These are phyloP conservation scores for Cytospora chrysosperma DNA, from an alignment of 2,329 filamentous ascomycete genomes.

Conservation along the genomic window DNA sequence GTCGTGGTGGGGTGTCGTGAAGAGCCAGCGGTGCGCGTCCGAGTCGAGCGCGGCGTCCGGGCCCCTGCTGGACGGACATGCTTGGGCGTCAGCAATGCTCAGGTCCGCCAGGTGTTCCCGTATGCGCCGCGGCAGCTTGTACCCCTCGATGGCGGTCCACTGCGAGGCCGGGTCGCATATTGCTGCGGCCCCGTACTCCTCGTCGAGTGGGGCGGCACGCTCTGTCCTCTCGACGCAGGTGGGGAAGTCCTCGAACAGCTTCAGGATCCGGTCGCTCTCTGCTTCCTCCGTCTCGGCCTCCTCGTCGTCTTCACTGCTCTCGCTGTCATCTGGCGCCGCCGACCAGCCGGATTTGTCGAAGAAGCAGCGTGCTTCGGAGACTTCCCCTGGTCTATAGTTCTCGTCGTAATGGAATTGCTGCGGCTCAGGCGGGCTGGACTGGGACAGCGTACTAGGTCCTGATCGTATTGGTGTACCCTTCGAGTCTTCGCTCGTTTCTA, in stretches of 20 bases:
- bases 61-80: not conserved
- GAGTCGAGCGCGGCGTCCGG: not conserved
- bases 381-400: not conserved
- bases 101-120: constrained; percentile 11
- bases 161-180: not conserved
- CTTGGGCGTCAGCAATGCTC: not conserved
- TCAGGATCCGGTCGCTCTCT: not conserved
- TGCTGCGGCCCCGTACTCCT: not conserved
- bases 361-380: not conserved
- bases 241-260: constrained; percentile 15
- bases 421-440: not conserved
- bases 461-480: not conserved
- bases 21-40: constrained; percentile 16
- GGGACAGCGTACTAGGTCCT: not conserved
- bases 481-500: not conserved
- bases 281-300: not conserved
- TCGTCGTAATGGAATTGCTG: not conserved
- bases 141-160: not conserved
- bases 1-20: constrained; percentile 10
- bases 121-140: constrained; percentile 3
- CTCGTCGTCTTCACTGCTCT: constrained; percentile 9
- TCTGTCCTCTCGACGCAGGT: constrained; percentile 6
- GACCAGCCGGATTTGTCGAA: not conserved
- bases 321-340: not conserved
- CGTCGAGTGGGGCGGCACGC: not conserved